Evolutionary conservation across 2,329 filamentous ascomycete genomes (phyloP).

Genomic region (Apiospora aurea): DNA sequence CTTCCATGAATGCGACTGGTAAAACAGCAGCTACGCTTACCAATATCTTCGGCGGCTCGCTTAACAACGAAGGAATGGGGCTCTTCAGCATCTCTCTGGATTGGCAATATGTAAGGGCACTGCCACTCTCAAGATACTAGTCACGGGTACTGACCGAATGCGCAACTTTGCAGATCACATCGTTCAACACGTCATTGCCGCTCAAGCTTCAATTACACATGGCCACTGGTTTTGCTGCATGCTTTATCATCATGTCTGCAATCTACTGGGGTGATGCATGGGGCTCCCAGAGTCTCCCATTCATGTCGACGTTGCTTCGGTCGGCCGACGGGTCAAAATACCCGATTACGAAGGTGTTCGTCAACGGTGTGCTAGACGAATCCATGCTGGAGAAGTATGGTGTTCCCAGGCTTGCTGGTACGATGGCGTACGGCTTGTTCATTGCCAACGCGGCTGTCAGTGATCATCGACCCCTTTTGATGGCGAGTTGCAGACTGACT

Average conservation of each 20-base stretch:
- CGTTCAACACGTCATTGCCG: constrained; percentile 59
- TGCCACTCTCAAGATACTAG: constrained; percentile 23
- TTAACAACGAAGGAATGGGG: constrained; percentile 60
- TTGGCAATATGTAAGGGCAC: constrained; percentile 59
- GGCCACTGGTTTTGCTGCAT: constrained; percentile 54
- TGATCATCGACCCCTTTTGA: constrained; percentile 30
- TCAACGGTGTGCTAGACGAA: constrained; percentile 50
- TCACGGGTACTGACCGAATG: constrained; percentile 22
- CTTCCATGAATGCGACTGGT: constrained; percentile 58
- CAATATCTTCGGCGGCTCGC: constrained; percentile 58
- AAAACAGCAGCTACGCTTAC: constrained; percentile 51
- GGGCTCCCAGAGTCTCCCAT: constrained; percentile 54
- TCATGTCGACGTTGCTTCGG: constrained; percentile 60
- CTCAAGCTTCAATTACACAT: constrained; percentile 57
- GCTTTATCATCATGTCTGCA: constrained; percentile 56
- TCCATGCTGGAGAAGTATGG: constrained; percentile 51
- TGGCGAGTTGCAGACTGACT: neutral
- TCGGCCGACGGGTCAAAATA: constrained; percentile 49
- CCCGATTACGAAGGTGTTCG: constrained; percentile 49
- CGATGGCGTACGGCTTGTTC: constrained; percentile 60
- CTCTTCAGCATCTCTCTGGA: constrained; percentile 59
- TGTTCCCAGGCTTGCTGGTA: constrained; percentile 54
- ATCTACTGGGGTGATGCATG: constrained; percentile 60
- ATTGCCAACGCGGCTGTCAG: constrained; percentile 64
- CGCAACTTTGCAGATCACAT: constrained; percentile 55